Base-by-base conservation (phyloP, 2,329 filamentous ascomycete species). In the Davidsoniella virescens region DNA sequence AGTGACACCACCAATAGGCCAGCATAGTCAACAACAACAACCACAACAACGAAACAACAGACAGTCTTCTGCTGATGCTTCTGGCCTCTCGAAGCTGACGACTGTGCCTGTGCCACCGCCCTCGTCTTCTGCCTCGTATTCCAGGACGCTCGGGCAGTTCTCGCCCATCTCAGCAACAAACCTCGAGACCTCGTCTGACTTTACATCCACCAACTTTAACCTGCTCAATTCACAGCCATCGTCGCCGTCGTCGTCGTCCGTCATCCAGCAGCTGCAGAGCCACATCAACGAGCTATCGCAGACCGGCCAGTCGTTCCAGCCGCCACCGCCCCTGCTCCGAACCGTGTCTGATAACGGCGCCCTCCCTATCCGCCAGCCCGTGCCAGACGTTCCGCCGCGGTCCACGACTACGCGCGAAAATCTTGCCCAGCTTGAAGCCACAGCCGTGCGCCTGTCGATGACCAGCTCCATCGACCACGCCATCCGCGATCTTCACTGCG, bases 391-490 rank as follows among this genome's bases (percentile, higher is more conserved):
- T 45, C 75, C 75, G 60, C 70, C 71, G 47, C 70, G 78, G 51
- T 75, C 79, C 52, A 76, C 74, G 23, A 76, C 76, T 29, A 79
- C 76, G 60, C 65, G 73, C 16, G 72, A 72, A 60, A 87, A 82
- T 65, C 79, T 88, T 55, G 78, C 80, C 56, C 76, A 80, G 46
- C 75, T 88, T 55, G 84, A 90, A 64, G 79, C 82, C 56, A 81
- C 78, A 9, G 84, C 84, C 45, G 83, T 87, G 64, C 74, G 78
- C 56, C 70, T 88, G 62, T 84, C 81, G 57, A 75, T 76, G 67
- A 80, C 78, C 51, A 84, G 80, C 55, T 85, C 84, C 54, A 83
- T 87, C 59, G 82, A 83, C 58, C 77, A 84, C 67, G 82, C 84
- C 57, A 88, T 87, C 58, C 75, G 82, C 53, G 77, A 82, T 59